Percentiles rank a stretch among this genome's conserved stretches.
These are phyloP conservation scores for Herpetomonas tarakana DNA, from an alignment of 208 protist genomes.

Conservation along the genomic window DNA sequence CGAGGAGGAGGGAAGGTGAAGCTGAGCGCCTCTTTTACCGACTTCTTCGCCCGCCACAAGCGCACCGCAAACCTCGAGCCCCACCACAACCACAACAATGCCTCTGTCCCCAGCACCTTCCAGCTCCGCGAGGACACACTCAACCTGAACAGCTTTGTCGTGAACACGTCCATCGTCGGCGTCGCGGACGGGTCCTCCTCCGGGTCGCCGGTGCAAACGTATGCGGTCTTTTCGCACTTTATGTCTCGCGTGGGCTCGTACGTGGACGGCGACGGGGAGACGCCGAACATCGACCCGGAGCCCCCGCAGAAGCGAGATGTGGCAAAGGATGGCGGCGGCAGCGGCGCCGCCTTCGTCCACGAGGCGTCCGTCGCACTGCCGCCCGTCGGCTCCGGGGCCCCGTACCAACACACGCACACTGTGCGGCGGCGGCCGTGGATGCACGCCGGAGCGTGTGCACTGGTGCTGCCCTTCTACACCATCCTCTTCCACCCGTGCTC, in stretches of 20 bases:
- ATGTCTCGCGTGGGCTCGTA: not conserved
- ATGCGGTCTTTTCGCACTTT: not conserved
- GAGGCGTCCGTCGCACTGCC: not conserved
- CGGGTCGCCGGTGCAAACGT: not conserved
- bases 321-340: not conserved
- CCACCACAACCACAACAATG: constrained; percentile 1
- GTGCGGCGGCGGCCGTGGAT: constrained; percentile 28
- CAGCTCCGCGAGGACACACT: constrained; percentile 11
- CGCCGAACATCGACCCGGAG: not conserved
- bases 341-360: not conserved
- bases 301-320: not conserved
- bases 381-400: not conserved
- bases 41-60: constrained; percentile 1
- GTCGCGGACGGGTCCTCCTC: not conserved
- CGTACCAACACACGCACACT: constrained; percentile 23
- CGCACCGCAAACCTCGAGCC: no score
- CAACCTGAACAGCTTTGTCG: constrained; percentile 28
- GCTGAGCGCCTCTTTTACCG: constrained; percentile 2
- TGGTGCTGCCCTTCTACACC: constrained; percentile 41
- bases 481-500: constrained; percentile 39
- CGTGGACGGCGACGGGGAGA: not conserved
- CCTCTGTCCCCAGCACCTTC: not conserved
- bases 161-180: not conserved
- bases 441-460: constrained; percentile 19
- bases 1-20: not conserved